Evolutionary conservation across 179 eudicot genomes (phyloP).

Genomic region (Silene noctiflora): DNA sequence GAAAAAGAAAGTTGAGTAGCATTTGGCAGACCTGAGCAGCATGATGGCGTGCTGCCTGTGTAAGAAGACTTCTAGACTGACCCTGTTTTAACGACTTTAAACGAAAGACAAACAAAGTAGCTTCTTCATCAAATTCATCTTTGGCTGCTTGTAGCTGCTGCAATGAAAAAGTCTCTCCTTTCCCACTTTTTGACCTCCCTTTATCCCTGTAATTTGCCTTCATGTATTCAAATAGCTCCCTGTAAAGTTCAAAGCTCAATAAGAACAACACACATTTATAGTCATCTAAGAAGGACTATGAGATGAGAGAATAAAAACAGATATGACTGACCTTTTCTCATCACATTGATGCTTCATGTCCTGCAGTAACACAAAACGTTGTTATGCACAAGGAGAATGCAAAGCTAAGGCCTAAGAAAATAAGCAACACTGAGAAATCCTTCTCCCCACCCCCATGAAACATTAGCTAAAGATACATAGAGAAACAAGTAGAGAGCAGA

Average conservation of each 20-base stretch:
- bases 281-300: background rate
- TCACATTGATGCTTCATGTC: slow-evolving; percentile 92
- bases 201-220: slow-evolving; percentile 53
- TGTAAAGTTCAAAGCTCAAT: slow-evolving; percentile 30
- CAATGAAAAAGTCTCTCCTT: slow-evolving; percentile 53
- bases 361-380: slow-evolving; percentile 42
- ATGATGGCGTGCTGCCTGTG: slow-evolving; percentile 96
- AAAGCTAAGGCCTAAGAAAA: no score
- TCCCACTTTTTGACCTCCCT: slow-evolving; percentile 60
- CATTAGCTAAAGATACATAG: no score
- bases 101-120: slow-evolving; percentile 75
- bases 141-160: slow-evolving; percentile 62
- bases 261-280: slow-evolving; percentile 5
- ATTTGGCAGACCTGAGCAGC: slow-evolving; percentile 68
- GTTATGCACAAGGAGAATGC: background rate
- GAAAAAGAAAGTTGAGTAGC: background rate
- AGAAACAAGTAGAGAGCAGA: no score
- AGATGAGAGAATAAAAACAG: background rate
- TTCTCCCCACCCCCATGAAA: no score
- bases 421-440: no score
- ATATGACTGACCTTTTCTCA: slow-evolving; percentile 58
- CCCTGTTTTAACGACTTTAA: slow-evolving; percentile 85
- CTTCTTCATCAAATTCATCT: slow-evolving; percentile 82
- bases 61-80: slow-evolving; percentile 87
- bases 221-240: slow-evolving; percentile 61